phyloP scores from a whole-genome alignment of 495 filamentous ascomycete species.

The Annulohypoxylon maeteangense region DNA sequence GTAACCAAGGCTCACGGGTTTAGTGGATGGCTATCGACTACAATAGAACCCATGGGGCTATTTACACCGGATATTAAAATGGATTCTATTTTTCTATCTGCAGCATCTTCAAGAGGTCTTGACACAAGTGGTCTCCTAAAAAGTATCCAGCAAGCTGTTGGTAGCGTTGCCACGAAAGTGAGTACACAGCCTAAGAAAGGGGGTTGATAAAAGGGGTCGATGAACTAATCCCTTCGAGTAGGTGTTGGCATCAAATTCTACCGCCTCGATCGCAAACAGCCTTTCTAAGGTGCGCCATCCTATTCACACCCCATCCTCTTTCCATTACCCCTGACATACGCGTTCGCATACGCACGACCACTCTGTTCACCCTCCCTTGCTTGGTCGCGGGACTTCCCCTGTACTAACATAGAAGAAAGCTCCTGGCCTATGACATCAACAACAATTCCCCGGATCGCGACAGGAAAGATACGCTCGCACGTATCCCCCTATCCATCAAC shows the following conservation, averaged over 20 bases:
- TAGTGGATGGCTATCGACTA: conserved; percentile 66
- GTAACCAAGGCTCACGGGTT: conserved; percentile 62
- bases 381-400: conserved; percentile 23
- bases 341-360: conserved; percentile 7
- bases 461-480: conserved; percentile 52
- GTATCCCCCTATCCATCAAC: conserved; percentile 63
- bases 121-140: conserved; percentile 16
- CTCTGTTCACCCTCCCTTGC: background rate
- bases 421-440: conserved; percentile 66
- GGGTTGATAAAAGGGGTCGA: background rate
- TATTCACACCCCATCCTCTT: conserved; percentile 14
- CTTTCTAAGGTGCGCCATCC: conserved; percentile 15
- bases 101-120: conserved; percentile 63
- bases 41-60: conserved; percentile 58
- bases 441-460: conserved; percentile 37
- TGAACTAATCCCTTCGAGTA: conserved; percentile 9
- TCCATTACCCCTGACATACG: conserved; percentile 37
- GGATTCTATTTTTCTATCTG: conserved; percentile 59
- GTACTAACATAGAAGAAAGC: conserved; percentile 53
- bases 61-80: conserved; percentile 64
- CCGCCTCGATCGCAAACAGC: conserved; percentile 2
- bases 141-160: conserved; percentile 5
- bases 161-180: conserved; percentile 18
- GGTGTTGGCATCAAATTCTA: conserved; percentile 13
- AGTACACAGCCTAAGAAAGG: background rate